Evolutionary conservation across 164 flowering plant species (phyloP).

Genomic region (Sedum album): DNA sequence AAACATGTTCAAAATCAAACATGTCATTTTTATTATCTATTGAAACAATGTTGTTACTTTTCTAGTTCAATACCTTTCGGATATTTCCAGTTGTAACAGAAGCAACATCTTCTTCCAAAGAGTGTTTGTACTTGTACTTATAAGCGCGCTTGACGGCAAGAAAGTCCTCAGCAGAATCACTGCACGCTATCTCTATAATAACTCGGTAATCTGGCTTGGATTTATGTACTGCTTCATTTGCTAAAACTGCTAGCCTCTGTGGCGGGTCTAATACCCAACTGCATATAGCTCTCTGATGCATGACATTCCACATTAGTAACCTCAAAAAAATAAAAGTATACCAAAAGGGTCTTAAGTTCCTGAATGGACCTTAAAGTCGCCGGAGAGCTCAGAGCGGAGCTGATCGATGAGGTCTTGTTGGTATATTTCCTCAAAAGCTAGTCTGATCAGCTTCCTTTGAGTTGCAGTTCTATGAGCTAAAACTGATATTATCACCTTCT

Average conservation of each 20-base stretch:
- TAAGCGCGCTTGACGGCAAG: slow-evolving; percentile 31
- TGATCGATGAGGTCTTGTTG: slow-evolving; percentile 29
- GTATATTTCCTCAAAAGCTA: slow-evolving; percentile 24
- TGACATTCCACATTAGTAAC: background rate
- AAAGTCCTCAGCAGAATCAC: slow-evolving; percentile 26
- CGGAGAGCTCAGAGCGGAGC: slow-evolving; percentile 32
- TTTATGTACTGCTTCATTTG: slow-evolving; percentile 26
- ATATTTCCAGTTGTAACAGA: slow-evolving; percentile 19
- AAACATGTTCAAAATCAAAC: background rate
- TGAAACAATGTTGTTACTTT: background rate
- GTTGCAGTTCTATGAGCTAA: slow-evolving; percentile 28
- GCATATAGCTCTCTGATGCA: slow-evolving; percentile 28
- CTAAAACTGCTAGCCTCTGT: slow-evolving; percentile 36
- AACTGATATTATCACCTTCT: slow-evolving; percentile 26
- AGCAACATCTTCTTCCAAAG: slow-evolving; percentile 41
- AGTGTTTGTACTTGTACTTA: slow-evolving; percentile 24
- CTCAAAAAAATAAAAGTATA: background rate
- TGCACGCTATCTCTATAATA: slow-evolving; percentile 28
- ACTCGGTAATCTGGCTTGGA: slow-evolving; percentile 18
- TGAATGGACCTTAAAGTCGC: slow-evolving; percentile 28
- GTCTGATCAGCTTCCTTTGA: slow-evolving; percentile 28
- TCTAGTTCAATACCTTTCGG: slow-evolving; percentile 20
- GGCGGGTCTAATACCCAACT: slow-evolving; percentile 39
- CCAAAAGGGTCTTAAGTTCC: background rate
- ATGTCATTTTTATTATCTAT: no score